Conservation (phyloP, 176 grass and related monocot genomes). For the Carex littledalei region DNA sequence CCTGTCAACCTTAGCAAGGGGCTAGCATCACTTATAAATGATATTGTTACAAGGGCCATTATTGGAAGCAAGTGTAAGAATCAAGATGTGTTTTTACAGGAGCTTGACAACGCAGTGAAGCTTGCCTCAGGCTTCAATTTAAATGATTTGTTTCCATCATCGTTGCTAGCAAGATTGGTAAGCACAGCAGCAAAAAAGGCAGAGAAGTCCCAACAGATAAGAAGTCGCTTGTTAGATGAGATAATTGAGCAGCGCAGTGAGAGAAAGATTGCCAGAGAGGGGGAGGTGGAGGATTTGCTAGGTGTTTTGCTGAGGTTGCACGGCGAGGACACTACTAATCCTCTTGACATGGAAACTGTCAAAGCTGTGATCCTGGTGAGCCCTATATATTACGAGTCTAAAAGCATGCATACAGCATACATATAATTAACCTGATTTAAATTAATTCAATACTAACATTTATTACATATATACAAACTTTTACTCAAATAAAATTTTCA, state of each 20-base stretch:
- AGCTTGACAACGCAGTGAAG: slow-evolving; percentile 7
- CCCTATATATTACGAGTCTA: neutral
- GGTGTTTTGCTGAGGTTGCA: slow-evolving; percentile 44
- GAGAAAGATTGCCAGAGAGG: neutral
- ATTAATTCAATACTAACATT: neutral
- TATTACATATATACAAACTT: neutral
- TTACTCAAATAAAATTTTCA: neutral
- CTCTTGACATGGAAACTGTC: slow-evolving; percentile 50
- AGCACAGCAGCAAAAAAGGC: neutral
- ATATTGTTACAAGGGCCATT: slow-evolving; percentile 19
- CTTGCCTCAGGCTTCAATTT: slow-evolving; percentile 38
- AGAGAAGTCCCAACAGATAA: neutral
- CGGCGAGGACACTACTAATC: slow-evolving; percentile 22
- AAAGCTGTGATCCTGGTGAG: slow-evolving; percentile 42
- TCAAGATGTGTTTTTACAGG: neutral
- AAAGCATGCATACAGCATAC: neutral
- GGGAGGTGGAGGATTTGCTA: slow-evolving; percentile 31
- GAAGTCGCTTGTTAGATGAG: neutral
- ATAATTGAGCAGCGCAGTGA: neutral
- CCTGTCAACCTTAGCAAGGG: slow-evolving; percentile 29
- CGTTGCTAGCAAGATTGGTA: slow-evolving; percentile 25
- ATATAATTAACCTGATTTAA: neutral
- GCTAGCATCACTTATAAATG: neutral
- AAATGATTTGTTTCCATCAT: slow-evolving; percentile 53
- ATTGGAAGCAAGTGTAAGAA: slow-evolving; percentile 19